A percentile compares a stretch with the other conserved stretches of the same genome.
These are phyloP conservation scores for Podochytrium sp. DNA, from an alignment of 192 early-diverging fungal species.

Conservation along the genomic window DNA sequence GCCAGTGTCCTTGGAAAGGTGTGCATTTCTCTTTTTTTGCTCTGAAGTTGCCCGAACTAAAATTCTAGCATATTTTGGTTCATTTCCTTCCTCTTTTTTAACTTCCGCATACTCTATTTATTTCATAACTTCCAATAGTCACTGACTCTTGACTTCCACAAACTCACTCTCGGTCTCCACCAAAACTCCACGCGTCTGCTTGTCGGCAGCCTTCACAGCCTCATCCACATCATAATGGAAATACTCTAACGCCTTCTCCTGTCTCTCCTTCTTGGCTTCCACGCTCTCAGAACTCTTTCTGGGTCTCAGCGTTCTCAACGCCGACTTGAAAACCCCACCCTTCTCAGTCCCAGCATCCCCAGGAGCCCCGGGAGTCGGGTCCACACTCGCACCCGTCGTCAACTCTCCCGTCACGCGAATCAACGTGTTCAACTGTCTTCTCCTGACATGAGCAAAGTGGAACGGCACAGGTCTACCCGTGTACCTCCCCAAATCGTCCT, in stretches of 20 bases:
- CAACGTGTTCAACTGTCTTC: constrained; percentile 26
- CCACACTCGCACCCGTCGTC: background rate
- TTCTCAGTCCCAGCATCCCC: background rate
- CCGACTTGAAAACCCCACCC: background rate
- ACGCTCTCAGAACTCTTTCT: background rate
- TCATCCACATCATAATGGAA: constrained; percentile 7
- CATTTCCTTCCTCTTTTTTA: too few species aligned
- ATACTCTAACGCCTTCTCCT: background rate
- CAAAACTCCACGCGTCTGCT: background rate
- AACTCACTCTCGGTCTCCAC: too few species aligned
- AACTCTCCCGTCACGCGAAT: background rate
- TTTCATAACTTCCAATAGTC: background rate
- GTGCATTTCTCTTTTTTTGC: background rate
- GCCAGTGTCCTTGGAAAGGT: background rate
- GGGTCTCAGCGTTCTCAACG: background rate
- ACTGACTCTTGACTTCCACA: too few species aligned
- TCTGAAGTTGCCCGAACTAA: background rate
- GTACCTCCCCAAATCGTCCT: constrained; percentile 58
- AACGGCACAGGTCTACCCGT: constrained; percentile 51
- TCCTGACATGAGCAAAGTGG: constrained; percentile 57
- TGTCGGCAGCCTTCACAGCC: constrained; percentile 1
- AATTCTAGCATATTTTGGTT: background rate
- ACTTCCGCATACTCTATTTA: background rate
- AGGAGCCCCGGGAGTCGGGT: background rate
- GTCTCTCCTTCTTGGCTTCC: background rate